These are phyloP conservation scores for Scheffersomyces stipitis DNA, from an alignment of 805 yeast genomes.

Conservation along the genomic window DNA sequence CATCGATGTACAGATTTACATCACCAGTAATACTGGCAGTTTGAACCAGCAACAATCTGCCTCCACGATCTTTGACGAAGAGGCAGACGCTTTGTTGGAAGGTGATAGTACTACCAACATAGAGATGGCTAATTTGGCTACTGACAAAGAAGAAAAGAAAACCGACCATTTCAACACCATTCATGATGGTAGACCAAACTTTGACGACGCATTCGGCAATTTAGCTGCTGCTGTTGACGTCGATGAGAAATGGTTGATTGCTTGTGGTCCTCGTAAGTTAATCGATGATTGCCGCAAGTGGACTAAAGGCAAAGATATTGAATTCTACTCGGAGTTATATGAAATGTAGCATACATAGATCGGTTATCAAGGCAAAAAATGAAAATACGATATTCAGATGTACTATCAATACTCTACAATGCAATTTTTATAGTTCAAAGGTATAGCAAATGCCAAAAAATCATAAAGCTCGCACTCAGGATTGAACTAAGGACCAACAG, in stretches of 20 bases:
- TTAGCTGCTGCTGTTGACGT: slow-evolving; percentile 27
- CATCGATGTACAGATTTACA: slow-evolving; percentile 34
- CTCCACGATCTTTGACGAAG: slow-evolving; percentile 9
- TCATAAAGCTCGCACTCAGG: slow-evolving; percentile 78
- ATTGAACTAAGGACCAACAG: slow-evolving; percentile 97
- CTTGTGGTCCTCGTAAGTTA: slow-evolving; percentile 58
- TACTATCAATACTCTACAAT: no score
- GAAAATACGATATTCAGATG: no score
- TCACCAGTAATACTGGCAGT: slow-evolving; percentile 25
- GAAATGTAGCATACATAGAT: slow-evolving; percentile 18
- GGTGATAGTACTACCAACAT: slow-evolving; percentile 16
- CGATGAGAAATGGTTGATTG: slow-evolving; percentile 50
- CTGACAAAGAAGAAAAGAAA: slow-evolving; percentile 14
- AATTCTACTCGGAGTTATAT: slow-evolving; percentile 47
- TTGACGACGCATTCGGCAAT: slow-evolving; percentile 30
- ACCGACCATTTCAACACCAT: slow-evolving; percentile 10
- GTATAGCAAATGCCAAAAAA: not conserved
- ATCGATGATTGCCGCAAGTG: slow-evolving; percentile 39
- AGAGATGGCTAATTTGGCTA: slow-evolving; percentile 13
- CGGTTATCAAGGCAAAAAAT: no score
- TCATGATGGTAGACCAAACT: slow-evolving; percentile 45
- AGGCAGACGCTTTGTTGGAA: slow-evolving; percentile 18
- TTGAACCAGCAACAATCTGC: not conserved
- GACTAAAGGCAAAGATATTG: slow-evolving; percentile 35
- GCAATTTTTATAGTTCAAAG: no score